Base-by-base conservation (phyloP, 2,329 filamentous ascomycete genomes). In the Sporothrix mexicana region DNA sequence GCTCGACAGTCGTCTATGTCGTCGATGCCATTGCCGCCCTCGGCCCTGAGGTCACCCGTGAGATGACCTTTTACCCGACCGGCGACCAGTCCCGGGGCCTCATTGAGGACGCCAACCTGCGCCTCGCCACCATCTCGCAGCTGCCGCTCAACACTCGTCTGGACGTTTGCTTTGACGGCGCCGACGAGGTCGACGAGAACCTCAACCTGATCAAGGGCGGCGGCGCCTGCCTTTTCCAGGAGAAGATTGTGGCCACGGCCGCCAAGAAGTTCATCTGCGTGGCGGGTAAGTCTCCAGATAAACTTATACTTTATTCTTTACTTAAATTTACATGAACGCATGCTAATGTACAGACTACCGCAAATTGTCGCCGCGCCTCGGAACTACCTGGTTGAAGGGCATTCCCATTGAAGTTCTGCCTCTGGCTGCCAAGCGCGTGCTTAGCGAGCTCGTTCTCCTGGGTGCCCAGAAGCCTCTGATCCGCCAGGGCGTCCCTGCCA, bases 131-230 rank as follows among this genome's bases (percentile, higher is more conserved):
- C 76, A 93, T 97, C 78, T 92, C 95, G 78, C 89, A 92, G 74
- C 84, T 97, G 73, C 82, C 83, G 47, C 81, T 84, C n/a, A 81
- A 83, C 62, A 79, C 82, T 73, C 82, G 90, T 79, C 87, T 99
- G 41, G 95, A 98, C 78, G 92, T 98, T 20, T 93, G 93, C 68
- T 99, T 99, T 80, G 96, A 99, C 79, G 96, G 96, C 71, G 96
- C 96, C 3, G 96, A 99, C 80, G 96, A 99, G 84, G 94, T 99
- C 45, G 96, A 99, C 80, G 91, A 93, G 64, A 93, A 97, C 70
- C 84, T 99, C 74, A 99, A 98, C 83, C 94, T 95, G 80, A 98
- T 99, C 85, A 98, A 98, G 85, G 96, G 96, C 71, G 96, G 96
- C 68, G 96, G 96, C 73, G 96, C 94, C n/a, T 99, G 96, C 82